Evolutionary conservation across 305 asterid genomes (phyloP), one percentile per base, ranked within the genome.

Genomic region (Lippia alba): DNA sequence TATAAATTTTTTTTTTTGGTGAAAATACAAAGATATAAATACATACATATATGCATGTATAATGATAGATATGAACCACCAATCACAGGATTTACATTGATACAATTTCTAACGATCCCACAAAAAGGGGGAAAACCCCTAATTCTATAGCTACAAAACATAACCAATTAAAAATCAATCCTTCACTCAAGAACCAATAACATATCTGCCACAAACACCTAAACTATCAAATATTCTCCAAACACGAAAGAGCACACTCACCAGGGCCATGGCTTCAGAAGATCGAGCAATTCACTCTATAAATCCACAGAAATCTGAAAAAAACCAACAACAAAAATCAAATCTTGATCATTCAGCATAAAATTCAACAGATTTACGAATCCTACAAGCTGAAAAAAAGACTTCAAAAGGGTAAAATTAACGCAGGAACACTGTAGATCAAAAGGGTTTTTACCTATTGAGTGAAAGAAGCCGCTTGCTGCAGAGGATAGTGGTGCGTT

Each of bases 211-310:
- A 20, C 72, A 46, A 50, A 55, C 36, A 62, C 20, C 40, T 40
- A 39, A 73, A 40, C 41, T 39, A 54, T 49, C 4, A 36, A 8
- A 67, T 15, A 16, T 3, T 2, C 57, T 41, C 61, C 11, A 59
- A 67, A 49, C 24, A 5, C 62, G 12, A 41, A 51, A 56, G 51
- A 44, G 55, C 18, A 11, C 40, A 83, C 94, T 76, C 65, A 91
- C 97, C 90, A 89, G 86, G 81, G 91, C 84, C 96, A 91, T 91
- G 82, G 83, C 77, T 81, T 59, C 80, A 71, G 64, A 18, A 63
- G 53, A 75, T 79, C 73, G 67, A 72, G 61, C 64, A 32, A 33
- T 19, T 57, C 69, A 32, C 79, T 70, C 73, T 64, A 54, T n/a
- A 46, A 61, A 74, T 67, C 69, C 69, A 36, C 49, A 54, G 53